phyloP scores from a whole-genome alignment of 768 basidiomycete genomes.

The Ramaria sp. region DNA sequence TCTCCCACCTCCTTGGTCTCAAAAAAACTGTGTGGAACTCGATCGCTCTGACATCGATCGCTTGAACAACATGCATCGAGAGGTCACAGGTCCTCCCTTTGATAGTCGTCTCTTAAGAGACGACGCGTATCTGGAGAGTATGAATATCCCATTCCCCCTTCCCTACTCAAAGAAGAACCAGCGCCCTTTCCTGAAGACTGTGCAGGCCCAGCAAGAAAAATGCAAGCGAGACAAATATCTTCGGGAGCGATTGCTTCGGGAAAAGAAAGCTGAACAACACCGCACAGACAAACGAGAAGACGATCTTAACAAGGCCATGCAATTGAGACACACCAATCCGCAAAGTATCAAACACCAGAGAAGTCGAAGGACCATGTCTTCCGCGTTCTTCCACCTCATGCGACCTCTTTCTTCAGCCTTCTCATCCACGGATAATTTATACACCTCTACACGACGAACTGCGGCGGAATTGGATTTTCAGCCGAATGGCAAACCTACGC shows the following conservation, averaged over 20 bases:
- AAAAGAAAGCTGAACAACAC: conserved; percentile 66
- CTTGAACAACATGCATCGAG: conserved; percentile 64
- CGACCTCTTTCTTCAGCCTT: conserved; percentile 85
- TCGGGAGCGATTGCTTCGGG: conserved; percentile 59
- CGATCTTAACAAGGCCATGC: conserved; percentile 64
- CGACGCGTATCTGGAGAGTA: conserved; percentile 57
- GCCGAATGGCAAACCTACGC: conserved; percentile 60
- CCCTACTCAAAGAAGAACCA: conserved; percentile 34
- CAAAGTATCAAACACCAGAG: conserved; percentile 61
- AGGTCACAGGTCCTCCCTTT: conserved; percentile 49
- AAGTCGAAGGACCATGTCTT: conserved; percentile 81
- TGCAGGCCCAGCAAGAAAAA: conserved; percentile 68
- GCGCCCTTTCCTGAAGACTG: conserved; percentile 57
- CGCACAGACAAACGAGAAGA: conserved; percentile 67
- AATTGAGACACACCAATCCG: conserved; percentile 34
- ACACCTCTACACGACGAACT: conserved; percentile 35
- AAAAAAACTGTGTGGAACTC: conserved; percentile 41
- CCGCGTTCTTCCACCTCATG: conserved; percentile 77
- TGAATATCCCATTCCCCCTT: conserved; percentile 34
- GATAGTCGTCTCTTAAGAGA: conserved; percentile 68
- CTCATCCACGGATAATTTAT: conserved; percentile 38
- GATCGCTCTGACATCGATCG: conserved; percentile 65
- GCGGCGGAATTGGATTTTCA: conserved; percentile 68
- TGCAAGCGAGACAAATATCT: conserved; percentile 64
- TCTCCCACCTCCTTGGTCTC: conserved; percentile 32